phyloP scores from a whole-genome alignment of 2,329 filamentous ascomycete species.

The Nothophoma quercina region DNA sequence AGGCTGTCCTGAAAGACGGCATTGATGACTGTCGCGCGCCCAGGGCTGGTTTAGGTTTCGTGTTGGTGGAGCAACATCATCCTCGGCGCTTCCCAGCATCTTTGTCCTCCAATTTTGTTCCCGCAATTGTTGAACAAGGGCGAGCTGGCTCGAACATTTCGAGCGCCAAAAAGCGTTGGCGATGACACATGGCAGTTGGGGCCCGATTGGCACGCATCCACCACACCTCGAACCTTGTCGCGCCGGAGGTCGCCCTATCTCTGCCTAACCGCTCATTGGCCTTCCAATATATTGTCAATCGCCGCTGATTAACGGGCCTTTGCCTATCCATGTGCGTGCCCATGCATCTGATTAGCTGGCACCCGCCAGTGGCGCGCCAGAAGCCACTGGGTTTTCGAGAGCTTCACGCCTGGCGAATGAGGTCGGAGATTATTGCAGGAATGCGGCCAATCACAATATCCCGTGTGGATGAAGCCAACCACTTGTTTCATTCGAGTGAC shows the following conservation, averaged over 20 bases:
- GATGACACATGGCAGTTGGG: conserved; percentile 40
- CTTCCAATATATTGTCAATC: conserved; percentile 36
- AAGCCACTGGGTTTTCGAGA: conserved; percentile 42
- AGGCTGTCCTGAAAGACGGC: conserved; percentile 28
- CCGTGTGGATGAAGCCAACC: conserved; percentile 20
- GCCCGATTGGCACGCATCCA: conserved; percentile 29
- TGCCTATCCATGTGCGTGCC: conserved; percentile 18
- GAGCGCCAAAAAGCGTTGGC: conserved; percentile 39
- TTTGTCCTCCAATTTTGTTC: conserved; percentile 27
- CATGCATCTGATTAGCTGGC: conserved; percentile 22
- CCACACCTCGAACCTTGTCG: conserved; percentile 20
- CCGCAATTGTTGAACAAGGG: conserved; percentile 26
- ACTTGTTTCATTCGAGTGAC: conserved; percentile 21
- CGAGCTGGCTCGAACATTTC: conserved; percentile 38
- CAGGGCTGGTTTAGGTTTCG: conserved; percentile 47
- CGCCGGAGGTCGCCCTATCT: conserved; percentile 25
- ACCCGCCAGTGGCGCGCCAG: conserved; percentile 38
- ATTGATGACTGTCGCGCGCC: conserved; percentile 27
- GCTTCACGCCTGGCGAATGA: conserved; percentile 41
- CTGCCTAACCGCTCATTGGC: conserved; percentile 32
- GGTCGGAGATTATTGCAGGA: conserved; percentile 39
- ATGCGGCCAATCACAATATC: conserved; percentile 40
- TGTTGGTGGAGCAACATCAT: conserved; percentile 32
- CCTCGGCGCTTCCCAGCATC: conserved; percentile 26
- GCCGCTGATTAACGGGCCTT: conserved; percentile 40